Conservation (phyloP, 129 eudicot genomes). For the Apium graveolens region DNA sequence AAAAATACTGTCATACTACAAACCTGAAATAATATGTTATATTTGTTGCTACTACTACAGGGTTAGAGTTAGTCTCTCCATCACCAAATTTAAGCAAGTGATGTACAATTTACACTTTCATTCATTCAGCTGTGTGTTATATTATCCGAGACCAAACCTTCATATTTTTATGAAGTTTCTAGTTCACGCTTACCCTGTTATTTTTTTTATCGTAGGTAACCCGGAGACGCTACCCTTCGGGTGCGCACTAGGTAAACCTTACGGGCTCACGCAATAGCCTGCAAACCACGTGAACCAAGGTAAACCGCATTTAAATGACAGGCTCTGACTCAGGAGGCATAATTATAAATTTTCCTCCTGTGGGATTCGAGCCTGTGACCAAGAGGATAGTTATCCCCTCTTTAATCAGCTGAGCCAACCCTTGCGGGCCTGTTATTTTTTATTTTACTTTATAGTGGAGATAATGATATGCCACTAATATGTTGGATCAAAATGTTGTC, state of each 20-base stretch:
- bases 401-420: no score
- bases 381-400: no score
- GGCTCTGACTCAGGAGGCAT: no score
- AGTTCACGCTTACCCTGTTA: background rate
- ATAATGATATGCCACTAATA: background rate
- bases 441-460: background rate
- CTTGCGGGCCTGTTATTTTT: background rate
- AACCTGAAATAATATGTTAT: background rate
- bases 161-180: background rate
- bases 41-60: conserved; percentile 24
- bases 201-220: no score
- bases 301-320: no score
- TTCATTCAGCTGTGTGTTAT: conserved; percentile 60
- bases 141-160: background rate
- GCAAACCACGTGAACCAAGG: no score
- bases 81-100: conserved; percentile 81
- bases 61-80: conserved; percentile 63
- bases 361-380: no score
- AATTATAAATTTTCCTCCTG: no score
- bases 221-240: no score
- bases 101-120: conserved; percentile 65
- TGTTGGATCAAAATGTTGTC: conserved; percentile 43
- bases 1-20: no score
- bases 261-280: no score
- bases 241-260: no score